phyloP scores from a whole-genome alignment of 495 filamentous ascomycete genomes.

The Hypomontagnella submonticulosa region DNA sequence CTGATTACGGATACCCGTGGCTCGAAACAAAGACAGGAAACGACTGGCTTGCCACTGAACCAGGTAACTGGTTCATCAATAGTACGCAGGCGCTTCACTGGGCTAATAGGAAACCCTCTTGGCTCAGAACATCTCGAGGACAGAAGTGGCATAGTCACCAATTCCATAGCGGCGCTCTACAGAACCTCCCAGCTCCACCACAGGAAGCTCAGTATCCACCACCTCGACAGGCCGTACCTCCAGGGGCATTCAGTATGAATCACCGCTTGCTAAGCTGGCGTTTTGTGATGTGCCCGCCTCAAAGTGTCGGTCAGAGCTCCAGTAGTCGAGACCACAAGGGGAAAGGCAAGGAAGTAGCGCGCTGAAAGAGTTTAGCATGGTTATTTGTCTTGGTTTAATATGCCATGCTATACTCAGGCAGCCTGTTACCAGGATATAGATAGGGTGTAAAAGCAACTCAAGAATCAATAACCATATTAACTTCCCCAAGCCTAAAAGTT shows the following conservation, averaged over 20 bases:
- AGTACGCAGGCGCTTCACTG: constrained; percentile 24
- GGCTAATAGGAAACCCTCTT: constrained; percentile 23
- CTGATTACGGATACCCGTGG: constrained; percentile 14
- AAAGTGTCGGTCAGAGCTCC: not conserved
- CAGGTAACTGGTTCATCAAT: constrained; percentile 2
- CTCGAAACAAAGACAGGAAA: constrained; percentile 23
- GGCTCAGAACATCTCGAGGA: constrained; percentile 7
- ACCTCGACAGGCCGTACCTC: not conserved
- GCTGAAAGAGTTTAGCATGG: not conserved
- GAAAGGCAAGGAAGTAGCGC: not conserved
- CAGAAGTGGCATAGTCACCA: constrained; percentile 4
- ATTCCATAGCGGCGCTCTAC: constrained; percentile 19
- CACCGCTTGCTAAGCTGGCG: constrained; percentile 23
- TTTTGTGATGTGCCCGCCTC: constrained; percentile 18
- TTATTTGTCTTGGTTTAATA: not conserved
- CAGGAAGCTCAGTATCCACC: not conserved
- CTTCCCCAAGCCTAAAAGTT: too few species aligned
- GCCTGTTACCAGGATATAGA: too few species aligned
- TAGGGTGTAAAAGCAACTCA: too few species aligned
- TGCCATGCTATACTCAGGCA: too few species aligned
- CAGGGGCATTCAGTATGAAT: not conserved
- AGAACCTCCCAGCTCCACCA: constrained; percentile 6
- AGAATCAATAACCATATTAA: too few species aligned
- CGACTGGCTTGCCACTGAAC: constrained; percentile 12
- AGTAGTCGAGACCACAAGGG: not conserved